Evolutionary conservation across 352 stramenopile genomes (phyloP), one percentile per base, ranked within the genome.

Genomic region (Globisporangium paddicum): DNA sequence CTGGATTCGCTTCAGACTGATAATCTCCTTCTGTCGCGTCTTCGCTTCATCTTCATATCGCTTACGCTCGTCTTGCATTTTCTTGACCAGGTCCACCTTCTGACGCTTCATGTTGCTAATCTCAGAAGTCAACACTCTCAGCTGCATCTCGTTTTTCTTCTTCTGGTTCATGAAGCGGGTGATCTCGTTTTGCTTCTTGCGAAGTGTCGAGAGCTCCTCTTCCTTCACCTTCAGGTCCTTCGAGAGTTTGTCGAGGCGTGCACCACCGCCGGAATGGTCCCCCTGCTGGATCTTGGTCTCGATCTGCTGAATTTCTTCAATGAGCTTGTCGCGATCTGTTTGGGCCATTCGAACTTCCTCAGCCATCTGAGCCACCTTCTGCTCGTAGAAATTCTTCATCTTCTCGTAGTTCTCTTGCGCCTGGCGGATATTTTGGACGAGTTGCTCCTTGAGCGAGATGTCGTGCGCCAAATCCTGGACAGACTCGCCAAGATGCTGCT

Each of bases 61-160:
- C 63, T 95, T 95, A 25, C 84, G 79, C 57, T 95, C 86, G 40
- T 84, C 75, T 51, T 91, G 72, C 82, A 95, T 95, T 58, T 94
- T 93, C 57, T 90, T 90, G 25, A 94, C 72, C 25, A 95, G 54
- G 25, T 95, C 86, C n/a, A 95, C 86, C 50, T 94, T 95, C 57
- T 95, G 86, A 6, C 83, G 68, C 70, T 95, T 95, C 86, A 95
- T 95, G 55, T 85, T 88, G 21, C 58, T 80, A 48, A 95, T 92
- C 64, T 95, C 86, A 10, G 80, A 78, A 6, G 77, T 90, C 34
- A 94, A 55, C 6, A 92, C 81, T 19, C 86, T 76, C 32, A 93
- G 57, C 48, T 95, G 82, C 69, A 88, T 90, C 61, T 95, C 86
- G 52, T 84, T 92, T 63, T 95, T 95, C 68, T 90, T 89, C 65